phyloP scores from a whole-genome alignment of 2,329 filamentous ascomycete genomes.

The Teratosphaeria zuluensis region DNA sequence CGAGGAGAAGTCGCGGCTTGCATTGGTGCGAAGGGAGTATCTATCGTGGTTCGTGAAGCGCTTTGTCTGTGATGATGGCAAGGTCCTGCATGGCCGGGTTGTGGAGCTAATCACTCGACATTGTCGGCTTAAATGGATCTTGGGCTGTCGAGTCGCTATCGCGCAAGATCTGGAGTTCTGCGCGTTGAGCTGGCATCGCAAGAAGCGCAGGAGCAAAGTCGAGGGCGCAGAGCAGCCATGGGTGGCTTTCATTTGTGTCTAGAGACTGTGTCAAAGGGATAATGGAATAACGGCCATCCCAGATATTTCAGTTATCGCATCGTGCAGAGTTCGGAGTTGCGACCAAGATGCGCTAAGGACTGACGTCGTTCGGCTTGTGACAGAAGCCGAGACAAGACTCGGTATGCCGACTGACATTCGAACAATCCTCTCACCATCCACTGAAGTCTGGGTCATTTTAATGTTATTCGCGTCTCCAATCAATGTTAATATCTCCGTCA shows the following conservation, averaged over 20 bases:
- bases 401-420: background rate
- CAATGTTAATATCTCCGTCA: too few relatives aligned
- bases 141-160: background rate
- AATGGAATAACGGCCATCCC: background rate
- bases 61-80: background rate
- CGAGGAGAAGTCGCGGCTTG: constrained; percentile 11
- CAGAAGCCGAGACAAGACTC: background rate
- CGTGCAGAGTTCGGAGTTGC: background rate
- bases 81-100: background rate
- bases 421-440: too few relatives aligned
- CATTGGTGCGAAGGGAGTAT: constrained; percentile 1
- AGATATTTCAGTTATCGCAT: background rate
- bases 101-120: constrained; percentile 2
- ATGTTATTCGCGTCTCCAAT: too few relatives aligned
- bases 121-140: constrained; percentile 1
- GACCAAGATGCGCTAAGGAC: background rate
- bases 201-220: constrained; percentile 56
- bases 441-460: too few relatives aligned
- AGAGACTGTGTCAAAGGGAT: background rate
- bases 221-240: constrained; percentile 37
- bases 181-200: constrained; percentile 59
- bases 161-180: background rate
- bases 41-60: constrained; percentile 13
- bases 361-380: background rate
- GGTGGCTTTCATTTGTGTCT: constrained; percentile 14